These are phyloP conservation scores for Diospyros lotus DNA, from an alignment of 148 eudicot genomes.

Conservation along the genomic window DNA sequence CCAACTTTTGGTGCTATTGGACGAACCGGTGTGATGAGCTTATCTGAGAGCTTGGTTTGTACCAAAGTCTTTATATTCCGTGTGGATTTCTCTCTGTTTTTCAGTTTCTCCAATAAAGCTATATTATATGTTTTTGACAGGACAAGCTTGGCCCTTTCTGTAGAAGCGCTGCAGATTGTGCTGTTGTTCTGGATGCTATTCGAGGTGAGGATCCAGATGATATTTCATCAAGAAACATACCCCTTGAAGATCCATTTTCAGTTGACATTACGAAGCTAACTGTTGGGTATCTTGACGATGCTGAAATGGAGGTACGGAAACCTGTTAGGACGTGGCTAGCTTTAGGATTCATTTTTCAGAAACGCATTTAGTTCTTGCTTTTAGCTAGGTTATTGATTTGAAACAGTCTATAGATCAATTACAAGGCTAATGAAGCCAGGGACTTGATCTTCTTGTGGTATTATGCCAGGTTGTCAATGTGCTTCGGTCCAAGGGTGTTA, in stretches of 20 bases:
- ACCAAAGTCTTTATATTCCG: not conserved
- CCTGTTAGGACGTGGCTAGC: not conserved
- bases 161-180: conserved; percentile 83
- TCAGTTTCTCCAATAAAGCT: not conserved
- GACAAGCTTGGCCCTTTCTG: conserved; percentile 94
- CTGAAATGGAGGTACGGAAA: conserved; percentile 69
- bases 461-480: conserved; percentile 58
- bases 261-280: conserved; percentile 71
- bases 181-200: conserved; percentile 57
- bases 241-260: conserved; percentile 65
- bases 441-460: not conserved
- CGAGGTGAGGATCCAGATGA: conserved; percentile 87
- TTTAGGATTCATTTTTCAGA: too few relatives aligned
- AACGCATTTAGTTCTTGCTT: too few relatives aligned
- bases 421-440: not conserved
- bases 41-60: conserved; percentile 85
- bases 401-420: not conserved
- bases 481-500: conserved; percentile 79
- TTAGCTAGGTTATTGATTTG: too few relatives aligned
- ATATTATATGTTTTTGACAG: conserved; percentile 28
- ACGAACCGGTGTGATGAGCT: conserved; percentile 86
- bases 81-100: not conserved
- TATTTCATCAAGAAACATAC: conserved; percentile 62
- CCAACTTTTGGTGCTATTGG: conserved; percentile 89
- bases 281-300: conserved; percentile 86